These are phyloP conservation scores for Heterobasidion irregulare DNA, from an alignment of 1,284 basidiomycete genomes.

Conservation along the genomic window DNA sequence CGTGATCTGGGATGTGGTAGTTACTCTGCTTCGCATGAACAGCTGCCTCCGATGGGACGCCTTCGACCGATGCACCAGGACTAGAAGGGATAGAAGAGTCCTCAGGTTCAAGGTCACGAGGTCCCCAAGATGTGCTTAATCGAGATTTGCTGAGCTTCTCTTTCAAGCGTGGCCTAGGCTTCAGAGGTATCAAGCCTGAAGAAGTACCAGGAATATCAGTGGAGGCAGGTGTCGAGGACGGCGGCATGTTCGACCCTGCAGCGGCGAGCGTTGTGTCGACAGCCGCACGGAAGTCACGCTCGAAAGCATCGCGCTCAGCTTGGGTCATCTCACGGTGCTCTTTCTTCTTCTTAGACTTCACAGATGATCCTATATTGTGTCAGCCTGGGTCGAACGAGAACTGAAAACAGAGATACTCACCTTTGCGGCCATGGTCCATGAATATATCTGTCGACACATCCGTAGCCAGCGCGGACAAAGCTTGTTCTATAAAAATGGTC, in stretches of 20 bases:
- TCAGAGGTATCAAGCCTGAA: neutral
- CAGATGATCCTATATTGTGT: too few relatives aligned
- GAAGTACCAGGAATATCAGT: neutral
- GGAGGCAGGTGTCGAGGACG: neutral
- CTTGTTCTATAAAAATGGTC: too few relatives aligned
- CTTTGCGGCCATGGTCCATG: too few relatives aligned
- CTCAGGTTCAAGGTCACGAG: neutral
- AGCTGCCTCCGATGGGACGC: neutral
- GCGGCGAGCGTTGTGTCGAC: neutral
- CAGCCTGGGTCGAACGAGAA: too few relatives aligned
- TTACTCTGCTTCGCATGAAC: too few relatives aligned
- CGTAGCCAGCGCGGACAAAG: too few relatives aligned
- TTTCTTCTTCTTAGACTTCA: neutral
- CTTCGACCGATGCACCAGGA: neutral
- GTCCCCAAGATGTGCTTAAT: neutral
- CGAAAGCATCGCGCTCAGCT: neutral
- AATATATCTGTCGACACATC: too few relatives aligned
- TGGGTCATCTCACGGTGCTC: constrained; percentile 12
- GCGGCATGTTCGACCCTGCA: neutral
- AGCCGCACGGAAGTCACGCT: neutral
- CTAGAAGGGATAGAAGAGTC: neutral
- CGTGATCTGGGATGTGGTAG: too few relatives aligned
- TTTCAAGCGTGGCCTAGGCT: neutral
- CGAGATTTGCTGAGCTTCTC: neutral
- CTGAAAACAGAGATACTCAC: too few relatives aligned